Evolutionary conservation across 192 early-diverging fungal species (phyloP), one percentile per base, ranked within the genome.

Genomic region (Glomus cerebriforme): DNA sequence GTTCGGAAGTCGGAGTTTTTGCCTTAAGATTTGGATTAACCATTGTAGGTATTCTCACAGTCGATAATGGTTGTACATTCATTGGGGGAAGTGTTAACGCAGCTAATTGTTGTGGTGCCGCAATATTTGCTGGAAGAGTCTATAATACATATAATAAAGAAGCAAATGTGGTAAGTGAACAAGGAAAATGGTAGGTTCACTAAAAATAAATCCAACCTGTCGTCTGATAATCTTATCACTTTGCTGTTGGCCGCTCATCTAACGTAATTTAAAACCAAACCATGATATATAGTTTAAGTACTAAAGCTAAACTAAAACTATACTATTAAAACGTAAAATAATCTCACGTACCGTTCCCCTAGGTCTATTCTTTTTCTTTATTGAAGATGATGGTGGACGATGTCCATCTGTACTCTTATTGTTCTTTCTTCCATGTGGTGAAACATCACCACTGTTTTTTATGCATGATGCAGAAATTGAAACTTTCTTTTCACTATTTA

Each of bases 261-360:
- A 70, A 43, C 39, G 37, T 71, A 47, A 71, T 71, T 45, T 47
- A 49, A 71, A 68, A 68, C 66, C 66, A 68, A 39, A 39, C 34
- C 31, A 39, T 68, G 49, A 17, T 43, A 39, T 68, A 35, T 68
- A 35, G 19, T 37, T 68, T 37, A 68, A 68, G 31, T 35, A 22
- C 59, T 62, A 24, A 60, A 27, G 62, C 19, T 59, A 37, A 17
- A 60, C 34, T 27, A 32, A 31, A 17, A 59, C 29, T 54, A 73
- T 22, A 29, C n/a, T 37, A 73, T 27, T 73, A n/a, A 59, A 73
- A 58, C 2, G 27, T 13, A 17, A 27, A 15, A 32, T 26, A 34
- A 59, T 32, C n/a, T 45, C 27, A 77, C 64, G 34, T 78, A 78
- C 77, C 66, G 64, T 49, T n/a, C 77, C 77, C 59, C 77, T 78